Evolutionary conservation across 179 eudicot species (phyloP).

Genomic region (Corrigiola litoralis): DNA sequence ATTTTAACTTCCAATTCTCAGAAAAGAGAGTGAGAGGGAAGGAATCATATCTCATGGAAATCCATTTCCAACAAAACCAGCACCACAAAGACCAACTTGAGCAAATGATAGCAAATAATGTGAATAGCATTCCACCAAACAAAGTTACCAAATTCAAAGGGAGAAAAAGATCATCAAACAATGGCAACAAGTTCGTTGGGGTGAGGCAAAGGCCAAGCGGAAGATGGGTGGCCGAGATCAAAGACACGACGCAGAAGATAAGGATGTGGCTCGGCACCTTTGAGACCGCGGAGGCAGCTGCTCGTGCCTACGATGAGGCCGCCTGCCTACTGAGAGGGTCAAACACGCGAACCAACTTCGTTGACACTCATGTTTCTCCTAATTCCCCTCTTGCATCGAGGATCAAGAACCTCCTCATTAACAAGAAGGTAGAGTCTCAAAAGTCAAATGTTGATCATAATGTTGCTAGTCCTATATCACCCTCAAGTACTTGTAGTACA

Average conservation of each 20-base stretch:
- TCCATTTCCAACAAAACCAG: constrained; percentile 44
- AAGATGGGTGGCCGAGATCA: constrained; percentile 93
- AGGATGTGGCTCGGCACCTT: constrained; percentile 95
- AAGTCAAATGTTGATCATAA: constrained; percentile 2
- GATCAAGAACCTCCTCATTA: constrained; percentile 61
- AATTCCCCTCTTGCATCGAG: constrained; percentile 77
- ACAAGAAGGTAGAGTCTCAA: constrained; percentile 33
- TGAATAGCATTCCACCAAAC: constrained; percentile 21
- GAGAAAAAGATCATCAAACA: constrained; percentile 29
- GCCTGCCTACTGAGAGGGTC: constrained; percentile 81
- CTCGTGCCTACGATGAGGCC: constrained; percentile 86
- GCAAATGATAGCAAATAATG: constrained; percentile 10
- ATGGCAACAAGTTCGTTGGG: constrained; percentile 64
- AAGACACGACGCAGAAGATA: constrained; percentile 86
- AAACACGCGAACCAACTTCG: constrained; percentile 71
- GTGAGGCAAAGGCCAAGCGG: constrained; percentile 95
- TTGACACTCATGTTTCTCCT: constrained; percentile 46
- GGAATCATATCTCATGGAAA: constrained; percentile 35
- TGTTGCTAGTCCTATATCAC: background rate
- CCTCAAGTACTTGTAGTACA: background rate
- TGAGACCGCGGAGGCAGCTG: constrained; percentile 86
- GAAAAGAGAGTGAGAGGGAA: background rate
- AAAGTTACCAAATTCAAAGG: constrained; percentile 41
- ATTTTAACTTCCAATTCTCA: background rate
- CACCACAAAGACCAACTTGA: constrained; percentile 14